Conservation (phyloP, 139 green algal genomes). For the Chlorella sp. region DNA sequence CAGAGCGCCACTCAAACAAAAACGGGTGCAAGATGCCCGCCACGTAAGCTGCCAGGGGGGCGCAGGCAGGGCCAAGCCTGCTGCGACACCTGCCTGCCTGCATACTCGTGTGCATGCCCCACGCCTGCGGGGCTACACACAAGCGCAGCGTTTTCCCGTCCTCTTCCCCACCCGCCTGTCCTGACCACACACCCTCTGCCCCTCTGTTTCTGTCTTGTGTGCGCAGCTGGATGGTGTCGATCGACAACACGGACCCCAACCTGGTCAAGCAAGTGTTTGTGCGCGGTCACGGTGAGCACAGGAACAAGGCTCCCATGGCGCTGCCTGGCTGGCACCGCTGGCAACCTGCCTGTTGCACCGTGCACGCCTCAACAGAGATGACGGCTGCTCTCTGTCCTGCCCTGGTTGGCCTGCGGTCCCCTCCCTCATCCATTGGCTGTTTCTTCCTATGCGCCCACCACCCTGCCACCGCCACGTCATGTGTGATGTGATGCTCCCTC, state of each 20-base stretch:
- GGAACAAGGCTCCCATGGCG: not conserved
- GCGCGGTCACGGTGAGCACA: slow-evolving; percentile 24
- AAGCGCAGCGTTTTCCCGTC: no score
- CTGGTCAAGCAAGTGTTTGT: slow-evolving; percentile 43
- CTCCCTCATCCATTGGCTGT: not conserved
- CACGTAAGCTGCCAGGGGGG: slow-evolving; percentile 9
- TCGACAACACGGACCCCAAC: slow-evolving; percentile 32
- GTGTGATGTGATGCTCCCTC: not conserved
- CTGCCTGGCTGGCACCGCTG: not conserved
- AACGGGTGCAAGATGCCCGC: slow-evolving; percentile 47
- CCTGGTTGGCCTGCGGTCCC: not conserved
- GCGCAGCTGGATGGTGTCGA: slow-evolving; percentile 31
- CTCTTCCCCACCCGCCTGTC: not conserved
- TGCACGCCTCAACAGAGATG: no score
- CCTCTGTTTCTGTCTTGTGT: not conserved
- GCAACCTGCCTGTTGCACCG: no score
- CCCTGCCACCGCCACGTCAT: not conserved
- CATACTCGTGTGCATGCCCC: no score
- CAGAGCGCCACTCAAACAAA: slow-evolving; percentile 32
- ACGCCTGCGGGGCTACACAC: no score
- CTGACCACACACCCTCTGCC: not conserved
- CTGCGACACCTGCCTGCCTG: no score
- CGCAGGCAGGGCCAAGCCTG: not conserved
- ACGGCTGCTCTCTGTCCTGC: not conserved
- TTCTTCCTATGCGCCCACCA: not conserved